Evolutionary conservation across 805 yeast species (phyloP).

Genomic region (Lipomyces yamadae): DNA sequence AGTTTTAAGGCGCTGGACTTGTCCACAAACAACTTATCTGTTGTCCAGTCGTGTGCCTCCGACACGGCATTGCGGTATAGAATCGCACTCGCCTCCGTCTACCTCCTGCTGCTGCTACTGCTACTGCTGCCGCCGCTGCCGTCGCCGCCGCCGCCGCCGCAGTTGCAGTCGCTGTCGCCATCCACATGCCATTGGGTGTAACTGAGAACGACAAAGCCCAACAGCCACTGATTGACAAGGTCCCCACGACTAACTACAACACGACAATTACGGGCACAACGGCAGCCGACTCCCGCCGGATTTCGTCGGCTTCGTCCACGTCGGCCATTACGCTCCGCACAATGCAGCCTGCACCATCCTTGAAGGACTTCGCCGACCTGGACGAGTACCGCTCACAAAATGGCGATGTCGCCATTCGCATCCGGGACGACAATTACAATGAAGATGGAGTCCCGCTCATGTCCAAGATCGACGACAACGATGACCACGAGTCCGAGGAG

Average conservation of each 20-base stretch:
- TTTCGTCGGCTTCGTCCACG: conserved; percentile 34
- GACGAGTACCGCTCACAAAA: conserved; percentile 26
- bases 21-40: background rate
- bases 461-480: conserved; percentile 33
- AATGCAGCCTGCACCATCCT: conserved; percentile 31
- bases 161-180: background rate
- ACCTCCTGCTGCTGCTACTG: background rate
- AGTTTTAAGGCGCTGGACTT: background rate
- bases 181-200: background rate
- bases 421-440: conserved; percentile 29
- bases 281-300: conserved; percentile 21
- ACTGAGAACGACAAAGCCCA: background rate
- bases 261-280: conserved; percentile 1
- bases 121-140: background rate
- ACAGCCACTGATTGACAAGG: background rate
- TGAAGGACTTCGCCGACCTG: conserved; percentile 34
- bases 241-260: background rate
- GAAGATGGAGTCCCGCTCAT: conserved; percentile 38
- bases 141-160: background rate
- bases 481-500: conserved; percentile 30
- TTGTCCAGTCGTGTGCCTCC: background rate
- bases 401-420: conserved; percentile 36
- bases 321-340: conserved; percentile 37
- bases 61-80: background rate
- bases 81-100: background rate